Conservation (phyloP, 345 rosid genomes). For the Hibiscus tridactylites region DNA sequence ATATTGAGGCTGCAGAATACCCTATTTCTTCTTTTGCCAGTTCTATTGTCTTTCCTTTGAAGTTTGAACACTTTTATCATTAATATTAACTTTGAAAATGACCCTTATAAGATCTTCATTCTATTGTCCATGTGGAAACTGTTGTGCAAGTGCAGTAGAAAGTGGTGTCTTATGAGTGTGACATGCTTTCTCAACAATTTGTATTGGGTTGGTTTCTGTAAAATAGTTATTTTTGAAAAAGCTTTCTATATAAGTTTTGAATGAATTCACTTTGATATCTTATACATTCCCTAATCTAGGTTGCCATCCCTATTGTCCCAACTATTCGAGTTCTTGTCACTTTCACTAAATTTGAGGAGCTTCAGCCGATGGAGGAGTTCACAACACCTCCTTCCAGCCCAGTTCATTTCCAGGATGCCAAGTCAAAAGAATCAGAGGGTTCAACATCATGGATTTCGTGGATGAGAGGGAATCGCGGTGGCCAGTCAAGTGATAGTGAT, state of each 20-base stretch:
- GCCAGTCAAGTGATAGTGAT: constrained; percentile 67
- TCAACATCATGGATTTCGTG: constrained; percentile 95
- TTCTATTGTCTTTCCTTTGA: neutral
- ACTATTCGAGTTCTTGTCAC: constrained; percentile 88
- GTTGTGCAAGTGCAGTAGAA: neutral
- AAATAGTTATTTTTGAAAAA: neutral
- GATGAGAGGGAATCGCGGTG: constrained; percentile 81
- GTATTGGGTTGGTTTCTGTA: neutral
- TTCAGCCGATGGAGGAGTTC: constrained; percentile 72
- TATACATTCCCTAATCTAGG: constrained; percentile 27
- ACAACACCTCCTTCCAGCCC: constrained; percentile 90
- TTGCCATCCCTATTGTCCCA: constrained; percentile 94
- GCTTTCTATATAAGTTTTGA: neutral
- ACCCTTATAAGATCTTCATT: neutral
- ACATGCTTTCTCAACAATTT: neutral
- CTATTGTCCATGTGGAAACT: neutral
- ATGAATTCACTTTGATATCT: neutral
- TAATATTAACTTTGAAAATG: neutral
- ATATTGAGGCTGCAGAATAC: neutral
- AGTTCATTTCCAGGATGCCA: constrained; percentile 83
- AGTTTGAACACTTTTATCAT: neutral
- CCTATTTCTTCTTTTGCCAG: neutral
- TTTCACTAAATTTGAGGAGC: constrained; percentile 94
- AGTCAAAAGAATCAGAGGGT: constrained; percentile 63
- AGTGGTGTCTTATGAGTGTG: neutral